A percentile compares a stretch with the other conserved stretches of the same genome.
Evolutionary conservation across 495 filamentous ascomycete genomes (phyloP).

Genomic region (Parmelia sp.): DNA sequence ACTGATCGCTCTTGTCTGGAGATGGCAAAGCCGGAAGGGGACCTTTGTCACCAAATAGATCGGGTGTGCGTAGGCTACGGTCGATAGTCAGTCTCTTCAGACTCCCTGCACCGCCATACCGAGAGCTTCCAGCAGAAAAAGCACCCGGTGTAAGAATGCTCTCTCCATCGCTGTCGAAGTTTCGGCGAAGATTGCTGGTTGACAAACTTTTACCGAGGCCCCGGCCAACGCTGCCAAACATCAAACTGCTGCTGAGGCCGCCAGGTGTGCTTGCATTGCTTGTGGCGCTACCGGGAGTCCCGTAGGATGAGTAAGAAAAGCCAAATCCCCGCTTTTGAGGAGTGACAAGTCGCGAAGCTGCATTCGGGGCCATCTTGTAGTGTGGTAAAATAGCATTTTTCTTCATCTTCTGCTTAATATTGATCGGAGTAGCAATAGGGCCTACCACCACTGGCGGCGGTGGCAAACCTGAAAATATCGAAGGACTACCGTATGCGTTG

Average conservation of each 20-base stretch:
- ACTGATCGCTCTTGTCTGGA: constrained; percentile 32
- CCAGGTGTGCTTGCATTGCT: constrained; percentile 63
- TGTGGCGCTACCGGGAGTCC: constrained; percentile 65
- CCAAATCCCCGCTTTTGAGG: constrained; percentile 75
- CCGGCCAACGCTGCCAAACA: constrained; percentile 53
- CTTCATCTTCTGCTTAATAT: constrained; percentile 63
- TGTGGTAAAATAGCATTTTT: constrained; percentile 72
- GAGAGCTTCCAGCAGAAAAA: constrained; percentile 63
- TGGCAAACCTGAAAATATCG: constrained; percentile 67
- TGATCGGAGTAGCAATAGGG: constrained; percentile 82
- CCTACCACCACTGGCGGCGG: constrained; percentile 63
- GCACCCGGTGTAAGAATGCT: constrained; percentile 83
- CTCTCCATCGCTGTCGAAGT: constrained; percentile 59
- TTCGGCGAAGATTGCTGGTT: constrained; percentile 61
- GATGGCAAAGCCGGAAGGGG: constrained; percentile 37
- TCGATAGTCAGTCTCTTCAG: constrained; percentile 90
- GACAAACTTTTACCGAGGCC: constrained; percentile 53
- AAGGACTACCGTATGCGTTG: constrained; percentile 75
- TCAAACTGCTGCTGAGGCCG: constrained; percentile 56
- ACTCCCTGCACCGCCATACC: constrained; percentile 55
- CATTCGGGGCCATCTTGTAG: constrained; percentile 79
- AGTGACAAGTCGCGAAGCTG: constrained; percentile 69
- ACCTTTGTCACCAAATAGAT: constrained; percentile 54
- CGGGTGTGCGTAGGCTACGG: constrained; percentile 62
- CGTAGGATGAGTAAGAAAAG: constrained; percentile 84